These are phyloP conservation scores for Ceraceosorus guamensis DNA, from an alignment of 1,284 basidiomycete genomes.

Conservation along the genomic window DNA sequence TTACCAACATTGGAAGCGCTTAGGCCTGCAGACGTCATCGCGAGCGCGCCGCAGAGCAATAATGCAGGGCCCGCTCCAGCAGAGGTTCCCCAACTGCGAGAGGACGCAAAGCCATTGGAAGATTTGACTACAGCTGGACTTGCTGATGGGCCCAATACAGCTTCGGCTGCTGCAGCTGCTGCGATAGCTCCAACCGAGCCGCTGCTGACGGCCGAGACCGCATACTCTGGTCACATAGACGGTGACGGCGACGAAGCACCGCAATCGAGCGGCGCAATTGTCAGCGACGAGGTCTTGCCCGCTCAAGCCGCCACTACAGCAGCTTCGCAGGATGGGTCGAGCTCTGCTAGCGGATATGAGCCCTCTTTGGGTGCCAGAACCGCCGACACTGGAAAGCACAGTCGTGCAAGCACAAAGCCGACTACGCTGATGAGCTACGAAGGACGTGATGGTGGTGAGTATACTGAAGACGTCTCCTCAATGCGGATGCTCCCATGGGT, in stretches of 20 bases:
- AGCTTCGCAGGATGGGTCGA: not conserved
- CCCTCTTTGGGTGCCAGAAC: slow-evolving; percentile 30
- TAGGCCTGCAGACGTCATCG: no score
- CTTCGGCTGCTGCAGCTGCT: not conserved
- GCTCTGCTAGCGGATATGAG: not conserved
- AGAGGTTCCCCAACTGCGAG: not conserved
- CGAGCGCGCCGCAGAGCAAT: no score
- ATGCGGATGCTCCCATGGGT: no score
- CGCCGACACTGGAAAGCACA: slow-evolving; percentile 52
- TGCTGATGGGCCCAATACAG: not conserved
- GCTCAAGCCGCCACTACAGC: not conserved
- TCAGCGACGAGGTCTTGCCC: not conserved
- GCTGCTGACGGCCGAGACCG: no score
- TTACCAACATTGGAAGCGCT: not conserved
- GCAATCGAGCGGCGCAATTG: not conserved
- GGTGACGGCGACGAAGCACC: no score
- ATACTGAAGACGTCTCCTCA: no score
- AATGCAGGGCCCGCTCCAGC: no score
- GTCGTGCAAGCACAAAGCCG: slow-evolving; percentile 84
- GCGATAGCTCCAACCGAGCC: no score
- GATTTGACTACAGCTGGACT: no score
- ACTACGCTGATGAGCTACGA: slow-evolving; percentile 87
- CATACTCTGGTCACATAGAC: no score
- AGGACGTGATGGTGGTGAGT: no score
- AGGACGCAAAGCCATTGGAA: no score